Base-by-base conservation (phyloP, 2,329 filamentous ascomycete species). In the Stagonosporopsis cucurbitacearum region DNA sequence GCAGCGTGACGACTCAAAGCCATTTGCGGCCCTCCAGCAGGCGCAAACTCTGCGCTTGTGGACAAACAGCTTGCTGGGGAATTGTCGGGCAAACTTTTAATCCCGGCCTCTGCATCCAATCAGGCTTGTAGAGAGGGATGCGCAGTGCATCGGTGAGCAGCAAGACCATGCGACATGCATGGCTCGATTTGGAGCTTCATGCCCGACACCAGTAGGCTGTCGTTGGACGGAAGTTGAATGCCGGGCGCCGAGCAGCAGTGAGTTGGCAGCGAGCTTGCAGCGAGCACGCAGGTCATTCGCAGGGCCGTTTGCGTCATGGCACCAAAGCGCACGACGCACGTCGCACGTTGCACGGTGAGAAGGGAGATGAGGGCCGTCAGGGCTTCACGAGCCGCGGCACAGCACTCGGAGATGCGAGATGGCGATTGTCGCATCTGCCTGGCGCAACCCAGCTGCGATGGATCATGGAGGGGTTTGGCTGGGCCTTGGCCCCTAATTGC, bases 391-490 rank as follows among this genome's bases (percentile, higher is more conserved):
- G 43, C 48, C 48, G 50, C 45, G 44, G 50, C 54, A 53, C 54
- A 54, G 59, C 53, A 58, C 43, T 62, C 66, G 60, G 54, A 54
- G 51, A 54, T 58, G 60, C 64, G 67, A 32, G 54, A 69, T 64
- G 53, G 60, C 58, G 28, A 45, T 50, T 56, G 63, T 66, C 54
- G 63, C 59, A 56, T 61, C 60, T 57, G 61, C 63, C 60, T 58
- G 55, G 60, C 58, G 48, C 60, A 40, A 26, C 54, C 54, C 58
- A 60, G 52, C 51, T 52, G 53, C 47, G 43, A 58, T 60, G 39
- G 64, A 66, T n/a, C n/a, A n/a, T n/a, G n/a, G n/a, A n/a, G n/a
- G 61, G 64, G 64, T 53, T 13, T 56, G 48, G 47, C 47, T 51
- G 39, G 36, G 37, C 17, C 42, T 59, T 43, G 54, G 57, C 60